Evolutionary conservation across 768 basidiomycete species (phyloP), one percentile per base, ranked within the genome.

Genomic region (Dictyophora rubrovolvata): DNA sequence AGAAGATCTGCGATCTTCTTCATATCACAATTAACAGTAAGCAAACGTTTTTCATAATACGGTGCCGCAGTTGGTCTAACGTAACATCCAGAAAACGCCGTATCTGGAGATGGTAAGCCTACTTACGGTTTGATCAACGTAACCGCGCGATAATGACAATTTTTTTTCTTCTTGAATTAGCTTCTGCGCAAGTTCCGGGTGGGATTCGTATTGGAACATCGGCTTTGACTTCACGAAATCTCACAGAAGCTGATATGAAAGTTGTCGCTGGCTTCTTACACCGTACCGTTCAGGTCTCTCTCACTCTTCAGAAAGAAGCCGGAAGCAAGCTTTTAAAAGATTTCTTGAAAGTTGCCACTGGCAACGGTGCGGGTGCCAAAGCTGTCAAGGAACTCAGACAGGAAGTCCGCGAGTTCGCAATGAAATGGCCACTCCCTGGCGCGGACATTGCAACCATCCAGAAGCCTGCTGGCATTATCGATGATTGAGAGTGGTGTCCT

Each of bases 121-220:
- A 48, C 12, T 17, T 9, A 37, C 9, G 47, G n/a, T 14, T 34
- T 16, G 28, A 51, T 51, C 16, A 68, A 68, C 67, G 10, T 42
- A n/a, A 42, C 2, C n/a, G 14, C n/a, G 14, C n/a, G n/a, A 42
- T 9, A 12, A 42, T 42, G 42, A 42, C 42, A 42, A 3, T 42
- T 42, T 42, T 4, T 14, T 42, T 12, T 42, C 11, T n/a, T 42
- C 12, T 14, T 14, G 10, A 42, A 42, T 14, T 18, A 59, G 57
- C 87, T 47, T 95, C 92, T 54, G 96, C 95, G 0, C 90, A 93
- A 71, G 89, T 88, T 1, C 95, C 95, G 50, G 96, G 95, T 65
- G 96, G 96, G 64, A 94, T 99, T 69, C 92, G 96, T 63, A 83
- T 99, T 64, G 96, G 96, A 61, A 92, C 92, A 35, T 85, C 93